Evolutionary conservation across 441 rosid genomes (phyloP), one percentile per base, ranked within the genome.

Genomic region (Theobroma grandiflorum): DNA sequence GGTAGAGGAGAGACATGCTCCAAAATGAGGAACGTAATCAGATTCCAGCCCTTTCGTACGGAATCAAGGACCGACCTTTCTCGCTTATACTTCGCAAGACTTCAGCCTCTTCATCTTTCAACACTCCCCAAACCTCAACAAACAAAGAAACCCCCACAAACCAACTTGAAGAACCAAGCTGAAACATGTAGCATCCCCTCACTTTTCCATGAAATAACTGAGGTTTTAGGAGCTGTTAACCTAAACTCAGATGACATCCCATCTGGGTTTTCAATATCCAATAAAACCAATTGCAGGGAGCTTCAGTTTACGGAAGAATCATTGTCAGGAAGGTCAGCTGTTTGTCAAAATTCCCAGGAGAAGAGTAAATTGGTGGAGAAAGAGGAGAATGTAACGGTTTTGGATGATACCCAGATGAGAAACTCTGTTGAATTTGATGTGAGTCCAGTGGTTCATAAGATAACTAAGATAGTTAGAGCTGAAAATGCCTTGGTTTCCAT

Each of bases 121-220:
- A 69, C 78, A 77, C 74, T 81, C 74, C 82, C 90, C 37, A 84
- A 83, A 80, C 73, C 42, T 61, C 74, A 83, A 57, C 87, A 42
- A 69, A 76, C 83, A 10, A 49, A 66, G 35, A 79, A 79, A 52
- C 47, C 40, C 35, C 79, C 82, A 12, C 43, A 75, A 35, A 65
- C 83, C n/a, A 67, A 74, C 20, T 64, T 69, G 70, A 83, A 91
- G 78, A 75, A 47, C 78, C 88, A 75, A 69, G 22, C 85, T 38
- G 91, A 88, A 80, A 72, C 82, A n/a, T 43, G 77, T 45, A 12
- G 79, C 16, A 47, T 80, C 20, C 67, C 84, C 42, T 85, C 97
- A 0, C 92, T 93, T 70, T 88, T 95, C 73, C 83, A 79, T 55
- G 91, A 92, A 71, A 93, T 95, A 22, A 81, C 90, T 14, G 85